Evolutionary conservation across 176 grass and related monocot genomes (phyloP).

Genomic region (Oropetium thomaeum): DNA sequence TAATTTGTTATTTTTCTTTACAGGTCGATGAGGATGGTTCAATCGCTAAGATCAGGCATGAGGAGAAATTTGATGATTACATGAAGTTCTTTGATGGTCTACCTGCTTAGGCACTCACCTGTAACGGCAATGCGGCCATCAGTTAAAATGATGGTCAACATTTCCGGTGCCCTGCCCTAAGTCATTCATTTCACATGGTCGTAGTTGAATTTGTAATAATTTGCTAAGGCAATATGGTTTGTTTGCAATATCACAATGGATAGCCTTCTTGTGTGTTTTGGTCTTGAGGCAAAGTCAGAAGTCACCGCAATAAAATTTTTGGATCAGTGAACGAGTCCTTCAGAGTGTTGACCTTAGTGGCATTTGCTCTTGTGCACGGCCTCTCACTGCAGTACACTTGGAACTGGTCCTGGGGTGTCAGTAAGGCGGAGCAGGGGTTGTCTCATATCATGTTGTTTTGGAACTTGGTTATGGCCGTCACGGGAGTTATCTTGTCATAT

Average conservation of each 20-base stretch:
- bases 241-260: not conserved
- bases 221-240: not conserved
- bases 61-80: conserved; percentile 77
- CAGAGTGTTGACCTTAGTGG: too few species aligned
- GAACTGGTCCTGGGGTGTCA: too few species aligned
- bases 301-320: not conserved
- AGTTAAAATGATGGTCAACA: not conserved
- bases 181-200: not conserved
- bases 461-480: too few species aligned
- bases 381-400: too few species aligned
- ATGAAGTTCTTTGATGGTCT: conserved; percentile 88
- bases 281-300: not conserved
- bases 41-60: conserved; percentile 77
- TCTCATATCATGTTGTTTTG: too few species aligned
- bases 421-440: too few species aligned
- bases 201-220: not conserved
- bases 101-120: conserved; percentile 23
- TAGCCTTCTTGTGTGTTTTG: not conserved
- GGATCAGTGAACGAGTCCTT: not conserved
- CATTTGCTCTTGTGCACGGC: too few species aligned
- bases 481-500: too few species aligned
- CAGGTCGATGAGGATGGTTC: conserved; percentile 66
- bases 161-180: not conserved
- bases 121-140: not conserved
- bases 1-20: not conserved